Evolutionary conservation across 2,329 filamentous ascomycete genomes (phyloP), one percentile per base, ranked within the genome.

Genomic region (Exophiala spinifera): DNA sequence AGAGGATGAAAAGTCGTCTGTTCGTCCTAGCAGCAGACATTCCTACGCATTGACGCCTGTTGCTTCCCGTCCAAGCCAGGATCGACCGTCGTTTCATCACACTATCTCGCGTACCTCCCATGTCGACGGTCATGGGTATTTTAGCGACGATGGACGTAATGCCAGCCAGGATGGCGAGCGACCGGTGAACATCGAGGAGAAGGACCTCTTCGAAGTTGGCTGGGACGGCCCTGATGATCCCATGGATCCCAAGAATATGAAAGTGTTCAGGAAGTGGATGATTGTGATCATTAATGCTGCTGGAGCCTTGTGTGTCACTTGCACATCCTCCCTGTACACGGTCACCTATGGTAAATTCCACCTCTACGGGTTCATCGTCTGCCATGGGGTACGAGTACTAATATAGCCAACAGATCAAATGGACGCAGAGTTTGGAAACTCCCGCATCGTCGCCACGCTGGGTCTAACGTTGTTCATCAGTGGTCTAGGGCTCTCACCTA

Each of bases 301-400:
- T 51, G 87, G 86, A 6, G 88, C 88, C 44, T 77, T 94, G 55
- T 92, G 89, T 70, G 91, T 96, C 87, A 95, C 91, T 7, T 90
- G 86, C 67, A 83, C 88, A 1, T 91, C 87, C 45, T 94, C 90
- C n/a, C 84, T 95, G 64, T 96, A 96, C 71, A 92, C 90, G 0
- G 83, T 83, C 11, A 94, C 88, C 0, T 96, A 96, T 69, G 57
- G 57, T 57, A 20, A 49, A 51, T 45, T 5, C 25, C 42, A 14
- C 14, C 8, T 43, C 19, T 21, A 19, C 15, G 21, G 17, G 13
- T 36, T 37, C 10, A 31, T 20, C 21, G 15, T 47, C 28, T 8
- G 33, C 19, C 11, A 53, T 57, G 39, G 52, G 33, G 2, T 37
- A 37, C 13, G 34, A n/a, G 15, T 39, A 19, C 17, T 36, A n/a